Conservation (phyloP, 1,139 yeast genomes). For the Ogataea hybrid region DNA sequence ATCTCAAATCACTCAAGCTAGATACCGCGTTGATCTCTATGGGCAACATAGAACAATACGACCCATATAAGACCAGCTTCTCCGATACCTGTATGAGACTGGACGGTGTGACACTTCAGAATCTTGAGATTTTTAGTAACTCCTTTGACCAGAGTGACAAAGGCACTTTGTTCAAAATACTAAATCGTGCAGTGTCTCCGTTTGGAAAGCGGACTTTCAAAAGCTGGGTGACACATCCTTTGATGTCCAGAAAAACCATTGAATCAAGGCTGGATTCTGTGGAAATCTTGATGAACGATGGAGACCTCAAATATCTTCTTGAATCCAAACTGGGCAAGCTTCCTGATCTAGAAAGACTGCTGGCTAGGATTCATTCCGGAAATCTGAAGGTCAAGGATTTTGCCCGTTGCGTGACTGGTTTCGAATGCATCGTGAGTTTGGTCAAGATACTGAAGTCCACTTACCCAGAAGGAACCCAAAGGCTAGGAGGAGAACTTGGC, state of each 20-base stretch:
- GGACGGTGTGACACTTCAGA: conserved; percentile 90
- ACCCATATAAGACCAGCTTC: conserved; percentile 51
- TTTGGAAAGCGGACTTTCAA: conserved; percentile 88
- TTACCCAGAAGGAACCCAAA: conserved; percentile 34
- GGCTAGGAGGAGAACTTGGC: conserved; percentile 43
- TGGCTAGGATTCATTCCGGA: conserved; percentile 88
- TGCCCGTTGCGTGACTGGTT: conserved; percentile 77
- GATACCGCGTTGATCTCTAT: conserved; percentile 74
- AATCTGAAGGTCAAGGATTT: conserved; percentile 77
- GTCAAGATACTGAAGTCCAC: conserved; percentile 41
- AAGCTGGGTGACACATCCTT: conserved; percentile 88
- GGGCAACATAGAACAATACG: conserved; percentile 73
- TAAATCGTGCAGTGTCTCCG: conserved; percentile 84
- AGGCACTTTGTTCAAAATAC: conserved; percentile 79
- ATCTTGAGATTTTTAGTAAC: conserved; percentile 83
- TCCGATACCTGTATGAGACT: conserved; percentile 63
- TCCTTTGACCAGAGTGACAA: conserved; percentile 86
- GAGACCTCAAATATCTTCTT: conserved; percentile 52
- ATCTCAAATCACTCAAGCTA: conserved; percentile 71
- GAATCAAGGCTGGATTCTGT: conserved; percentile 79
- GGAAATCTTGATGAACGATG: conserved; percentile 64
- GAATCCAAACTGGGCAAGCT: conserved; percentile 58
- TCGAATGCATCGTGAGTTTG: conserved; percentile 55
- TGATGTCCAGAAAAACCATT: conserved; percentile 58
- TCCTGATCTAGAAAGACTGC: conserved; percentile 86